Percentiles rank a stretch among this genome's conserved stretches.
Conservation (phyloP, 2,329 filamentous ascomycete species). For the Juglanconis oblonga region DNA sequence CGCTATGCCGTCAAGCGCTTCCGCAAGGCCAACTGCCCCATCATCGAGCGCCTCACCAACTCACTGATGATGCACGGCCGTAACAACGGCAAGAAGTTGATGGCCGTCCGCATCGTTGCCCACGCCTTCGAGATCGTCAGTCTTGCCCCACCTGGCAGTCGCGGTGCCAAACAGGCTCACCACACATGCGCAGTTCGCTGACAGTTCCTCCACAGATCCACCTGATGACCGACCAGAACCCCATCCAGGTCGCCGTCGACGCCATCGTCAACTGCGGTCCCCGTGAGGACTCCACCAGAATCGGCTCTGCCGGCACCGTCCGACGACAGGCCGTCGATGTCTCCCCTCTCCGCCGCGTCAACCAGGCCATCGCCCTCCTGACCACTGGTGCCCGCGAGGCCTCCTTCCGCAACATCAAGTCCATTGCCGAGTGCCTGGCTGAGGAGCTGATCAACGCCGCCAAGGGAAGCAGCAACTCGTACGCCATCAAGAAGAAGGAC, state of each 20-base stretch:
- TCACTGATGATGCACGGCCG: conserved; percentile 99
- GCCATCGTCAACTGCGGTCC: conserved; percentile 99
- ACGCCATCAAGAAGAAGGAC: conserved; percentile 99
- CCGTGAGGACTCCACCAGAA: conserved; percentile 99
- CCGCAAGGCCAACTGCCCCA: conserved; percentile 99
- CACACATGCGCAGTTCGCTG: conserved; percentile 27
- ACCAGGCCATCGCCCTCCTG: conserved; percentile 98
- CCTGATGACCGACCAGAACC: conserved; percentile 99
- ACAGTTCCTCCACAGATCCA: conserved; percentile 68
- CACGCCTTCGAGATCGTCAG: conserved; percentile 98
- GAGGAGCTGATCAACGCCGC: conserved; percentile 99
- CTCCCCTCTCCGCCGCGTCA: conserved; percentile 97
- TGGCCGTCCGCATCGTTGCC: conserved; percentile 98
- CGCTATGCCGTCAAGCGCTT: conserved; percentile 99
- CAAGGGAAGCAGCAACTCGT: conserved; percentile 99
- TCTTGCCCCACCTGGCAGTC: not conserved
- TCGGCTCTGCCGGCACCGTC: conserved; percentile 98
- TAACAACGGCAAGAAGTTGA: conserved; percentile 99
- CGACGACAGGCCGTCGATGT: conserved; percentile 99
- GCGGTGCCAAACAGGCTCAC: not conserved
- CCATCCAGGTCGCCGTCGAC: conserved; percentile 98
- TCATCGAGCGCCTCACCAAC: conserved; percentile 99
- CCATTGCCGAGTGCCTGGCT: conserved; percentile 97
- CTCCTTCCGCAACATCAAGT: conserved; percentile 99
- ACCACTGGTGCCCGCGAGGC: conserved; percentile 99